Conservation (phyloP, 768 basidiomycete genomes). For the Mycena haematopus region DNA sequence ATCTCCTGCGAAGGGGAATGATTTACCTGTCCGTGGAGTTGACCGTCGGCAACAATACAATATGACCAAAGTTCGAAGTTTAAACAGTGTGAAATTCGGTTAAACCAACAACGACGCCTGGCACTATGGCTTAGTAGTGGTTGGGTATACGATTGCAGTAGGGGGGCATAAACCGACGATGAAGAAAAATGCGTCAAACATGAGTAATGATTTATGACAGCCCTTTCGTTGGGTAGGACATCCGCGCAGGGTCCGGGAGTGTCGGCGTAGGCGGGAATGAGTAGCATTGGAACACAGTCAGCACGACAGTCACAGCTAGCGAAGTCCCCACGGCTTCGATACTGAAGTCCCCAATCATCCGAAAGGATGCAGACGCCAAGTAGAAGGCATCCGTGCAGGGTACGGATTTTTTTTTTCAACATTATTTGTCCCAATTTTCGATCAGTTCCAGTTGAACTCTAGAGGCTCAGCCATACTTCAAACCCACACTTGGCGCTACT, state of each 20-base stretch:
- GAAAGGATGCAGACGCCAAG: neutral
- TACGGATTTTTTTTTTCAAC: neutral
- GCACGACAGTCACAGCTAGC: neutral
- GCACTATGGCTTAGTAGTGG: no score
- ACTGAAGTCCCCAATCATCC: no score
- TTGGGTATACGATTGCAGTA: no score
- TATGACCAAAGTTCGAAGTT: neutral
- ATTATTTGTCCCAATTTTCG: neutral
- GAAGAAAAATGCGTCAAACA: neutral
- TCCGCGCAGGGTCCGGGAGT: neutral
- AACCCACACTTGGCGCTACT: no score
- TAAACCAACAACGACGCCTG: conserved; percentile 1
- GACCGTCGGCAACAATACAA: neutral
- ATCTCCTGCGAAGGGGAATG: neutral
- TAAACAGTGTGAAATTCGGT: neutral
- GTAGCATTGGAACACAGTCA: no score
- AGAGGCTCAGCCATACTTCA: no score
- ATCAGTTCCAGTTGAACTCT: neutral
- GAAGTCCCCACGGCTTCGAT: neutral
- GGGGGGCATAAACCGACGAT: no score
- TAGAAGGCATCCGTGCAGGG: neutral
- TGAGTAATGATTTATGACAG: no score
- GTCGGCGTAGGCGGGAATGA: neutral
- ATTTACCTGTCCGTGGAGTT: neutral
- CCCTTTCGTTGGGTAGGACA: neutral